Evolutionary conservation across 495 filamentous ascomycete genomes (phyloP).

Genomic region (Parmelia sp.): DNA sequence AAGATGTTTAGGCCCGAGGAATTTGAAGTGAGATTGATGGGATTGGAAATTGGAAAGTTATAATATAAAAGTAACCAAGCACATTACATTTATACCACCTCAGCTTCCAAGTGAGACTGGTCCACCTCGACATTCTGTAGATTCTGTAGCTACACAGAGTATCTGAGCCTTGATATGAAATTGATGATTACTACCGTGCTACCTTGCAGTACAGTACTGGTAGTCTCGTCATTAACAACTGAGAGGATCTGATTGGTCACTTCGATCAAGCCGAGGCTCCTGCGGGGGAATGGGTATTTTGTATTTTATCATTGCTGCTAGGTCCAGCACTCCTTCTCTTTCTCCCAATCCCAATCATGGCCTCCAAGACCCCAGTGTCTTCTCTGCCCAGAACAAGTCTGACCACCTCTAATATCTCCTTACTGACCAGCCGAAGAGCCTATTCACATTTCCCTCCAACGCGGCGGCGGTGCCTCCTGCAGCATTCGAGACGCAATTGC

Average conservation of each 20-base stretch:
- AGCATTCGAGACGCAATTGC: conserved; percentile 12
- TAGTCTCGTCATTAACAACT: neutral
- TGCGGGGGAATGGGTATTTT: conserved; percentile 3
- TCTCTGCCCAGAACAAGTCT: conserved; percentile 5
- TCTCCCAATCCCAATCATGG: conserved; percentile 7
- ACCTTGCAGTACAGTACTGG: neutral
- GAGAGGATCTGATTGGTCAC: conserved; percentile 3
- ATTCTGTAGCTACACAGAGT: neutral
- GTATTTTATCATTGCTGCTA: neutral
- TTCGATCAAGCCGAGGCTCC: neutral
- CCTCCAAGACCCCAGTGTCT: neutral
- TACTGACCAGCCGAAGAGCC: conserved; percentile 13
- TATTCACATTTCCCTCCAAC: conserved; percentile 25
- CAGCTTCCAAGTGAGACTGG: neutral
- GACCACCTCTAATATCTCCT: neutral
- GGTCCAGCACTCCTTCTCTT: neutral
- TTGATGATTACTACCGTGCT: too few relatives aligned
- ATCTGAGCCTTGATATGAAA: too few relatives aligned
- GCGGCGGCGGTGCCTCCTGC: conserved; percentile 24
- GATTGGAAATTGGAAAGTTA: neutral
- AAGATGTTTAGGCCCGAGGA: neutral
- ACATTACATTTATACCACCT: neutral
- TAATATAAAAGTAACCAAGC: neutral
- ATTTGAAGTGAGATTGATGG: neutral
- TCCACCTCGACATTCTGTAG: too few relatives aligned